phyloP scores from a whole-genome alignment of 2,329 filamentous ascomycete genomes.

The Nemania serpens region DNA sequence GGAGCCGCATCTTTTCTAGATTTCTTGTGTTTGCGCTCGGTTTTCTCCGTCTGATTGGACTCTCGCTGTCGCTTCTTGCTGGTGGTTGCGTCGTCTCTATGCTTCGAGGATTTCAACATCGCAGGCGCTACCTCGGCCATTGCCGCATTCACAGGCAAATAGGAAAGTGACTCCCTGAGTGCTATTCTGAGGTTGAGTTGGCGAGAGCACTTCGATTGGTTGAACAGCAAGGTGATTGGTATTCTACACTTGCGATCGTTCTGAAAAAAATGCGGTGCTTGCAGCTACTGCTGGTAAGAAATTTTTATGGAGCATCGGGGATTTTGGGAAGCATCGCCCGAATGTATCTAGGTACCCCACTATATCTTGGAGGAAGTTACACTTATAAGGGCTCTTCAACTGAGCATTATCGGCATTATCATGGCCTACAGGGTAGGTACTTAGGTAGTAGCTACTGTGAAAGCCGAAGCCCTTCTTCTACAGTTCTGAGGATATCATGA shows the following conservation, averaged over 20 bases:
- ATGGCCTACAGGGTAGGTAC: too few species aligned
- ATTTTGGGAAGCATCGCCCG: neutral
- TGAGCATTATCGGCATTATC: too few species aligned
- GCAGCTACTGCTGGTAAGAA: slow-evolving; percentile 16
- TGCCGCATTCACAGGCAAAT: neutral
- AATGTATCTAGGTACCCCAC: too few species aligned
- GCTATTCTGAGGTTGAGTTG: neutral
- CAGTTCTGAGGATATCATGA: too few species aligned
- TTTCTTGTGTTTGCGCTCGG: slow-evolving; percentile 55
- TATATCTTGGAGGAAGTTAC: too few species aligned
- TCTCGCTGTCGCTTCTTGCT: slow-evolving; percentile 38
- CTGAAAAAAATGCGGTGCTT: neutral
- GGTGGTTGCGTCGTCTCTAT: slow-evolving; percentile 22
- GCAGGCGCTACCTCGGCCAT: slow-evolving; percentile 30
- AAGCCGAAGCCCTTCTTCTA: too few species aligned
- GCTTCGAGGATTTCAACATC: slow-evolving; percentile 31
- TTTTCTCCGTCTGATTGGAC: slow-evolving; percentile 38
- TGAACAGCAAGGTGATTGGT: neutral
- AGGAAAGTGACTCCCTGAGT: neutral
- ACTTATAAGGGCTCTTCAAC: too few species aligned
- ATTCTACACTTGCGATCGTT: neutral
- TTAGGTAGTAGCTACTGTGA: too few species aligned
- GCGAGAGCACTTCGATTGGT: neutral
- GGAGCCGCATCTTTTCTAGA: slow-evolving; percentile 45
- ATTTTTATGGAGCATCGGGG: slow-evolving; percentile 17